phyloP scores from a whole-genome alignment of 352 stramenopile genomes.

The Pythium pyrilobum region DNA sequence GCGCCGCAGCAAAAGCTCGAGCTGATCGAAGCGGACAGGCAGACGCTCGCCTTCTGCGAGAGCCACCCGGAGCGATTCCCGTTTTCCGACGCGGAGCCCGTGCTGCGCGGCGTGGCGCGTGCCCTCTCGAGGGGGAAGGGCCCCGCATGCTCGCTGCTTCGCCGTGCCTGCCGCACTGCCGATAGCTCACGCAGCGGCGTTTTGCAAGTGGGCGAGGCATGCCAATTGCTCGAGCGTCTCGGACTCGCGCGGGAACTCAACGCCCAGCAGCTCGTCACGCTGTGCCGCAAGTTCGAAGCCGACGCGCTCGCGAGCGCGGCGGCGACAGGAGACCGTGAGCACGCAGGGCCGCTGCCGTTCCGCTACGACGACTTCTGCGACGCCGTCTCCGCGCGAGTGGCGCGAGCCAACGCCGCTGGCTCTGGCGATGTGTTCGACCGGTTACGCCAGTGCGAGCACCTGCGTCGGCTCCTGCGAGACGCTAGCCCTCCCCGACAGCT shows the following conservation, averaged over 20 bases:
- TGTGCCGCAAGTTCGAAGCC: conserved; percentile 37
- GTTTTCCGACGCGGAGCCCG: conserved; percentile 39
- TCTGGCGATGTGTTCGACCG: background rate
- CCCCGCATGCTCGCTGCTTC: conserved; percentile 2
- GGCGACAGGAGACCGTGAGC: background rate
- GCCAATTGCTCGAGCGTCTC: conserved; percentile 20
- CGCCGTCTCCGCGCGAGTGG: conserved; percentile 15
- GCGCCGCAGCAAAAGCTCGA: conserved; percentile 60
- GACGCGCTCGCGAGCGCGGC: background rate
- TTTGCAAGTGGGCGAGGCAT: conserved; percentile 24
- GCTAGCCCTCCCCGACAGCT: background rate
- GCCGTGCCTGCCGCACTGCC: conserved; percentile 31
- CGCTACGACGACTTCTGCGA: conserved; percentile 66
- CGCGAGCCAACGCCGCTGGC: background rate
- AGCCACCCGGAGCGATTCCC: conserved; percentile 60
- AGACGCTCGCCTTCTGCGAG: conserved; percentile 78
- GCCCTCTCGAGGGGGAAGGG: background rate
- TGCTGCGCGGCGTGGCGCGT: conserved; percentile 22
- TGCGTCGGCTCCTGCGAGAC: conserved; percentile 6
- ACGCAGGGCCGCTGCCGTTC: conserved; percentile 16
- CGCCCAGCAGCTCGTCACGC: conserved; percentile 58
- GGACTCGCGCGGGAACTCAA: conserved; percentile 32
- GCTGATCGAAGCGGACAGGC: conserved; percentile 66
- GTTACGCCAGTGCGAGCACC: background rate
- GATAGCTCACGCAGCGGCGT: conserved; percentile 16